Percentiles rank a stretch among this genome's conserved stretches.
Conservation (phyloP, 805 yeast species). For the Metschnikowia anglica region DNA sequence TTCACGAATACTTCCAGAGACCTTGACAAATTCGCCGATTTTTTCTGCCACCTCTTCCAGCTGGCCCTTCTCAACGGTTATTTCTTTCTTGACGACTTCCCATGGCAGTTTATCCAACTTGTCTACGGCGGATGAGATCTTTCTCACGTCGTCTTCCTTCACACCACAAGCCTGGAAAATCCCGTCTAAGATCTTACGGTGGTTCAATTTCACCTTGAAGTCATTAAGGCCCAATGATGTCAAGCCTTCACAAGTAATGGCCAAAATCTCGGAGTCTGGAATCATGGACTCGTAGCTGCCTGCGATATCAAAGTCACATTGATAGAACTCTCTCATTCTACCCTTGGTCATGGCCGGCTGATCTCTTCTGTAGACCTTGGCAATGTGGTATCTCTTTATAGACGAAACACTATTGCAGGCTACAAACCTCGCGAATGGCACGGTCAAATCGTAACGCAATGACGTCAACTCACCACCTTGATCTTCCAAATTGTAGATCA, state of each 20-base stretch:
- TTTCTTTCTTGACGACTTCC: constrained; percentile 91
- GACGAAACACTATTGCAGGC: constrained; percentile 91
- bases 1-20: constrained; percentile 72
- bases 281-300: constrained; percentile 93
- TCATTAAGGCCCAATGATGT: constrained; percentile 80
- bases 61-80: constrained; percentile 88
- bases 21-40: constrained; percentile 85
- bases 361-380: constrained; percentile 97
- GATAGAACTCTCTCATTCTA: constrained; percentile 99
- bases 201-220: constrained; percentile 90
- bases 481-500: constrained; percentile 93
- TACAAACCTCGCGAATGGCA: constrained; percentile 95
- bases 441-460: constrained; percentile 93
- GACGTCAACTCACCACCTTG: constrained; percentile 99
- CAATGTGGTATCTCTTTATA: constrained; percentile 94
- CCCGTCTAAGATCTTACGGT: constrained; percentile 94
- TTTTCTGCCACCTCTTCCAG: constrained; percentile 87
- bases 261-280: constrained; percentile 89
- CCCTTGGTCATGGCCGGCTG: constrained; percentile 99
- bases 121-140: constrained; percentile 92
- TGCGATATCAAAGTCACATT: constrained; percentile 97
- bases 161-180: constrained; percentile 95
- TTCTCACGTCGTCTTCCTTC: constrained; percentile 88
- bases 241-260: constrained; percentile 81
- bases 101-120: constrained; percentile 94